Percentiles rank a stretch among this genome's conserved stretches.
phyloP scores from a whole-genome alignment of 306 rosid species.

The Adenanthera pavonina region DNA sequence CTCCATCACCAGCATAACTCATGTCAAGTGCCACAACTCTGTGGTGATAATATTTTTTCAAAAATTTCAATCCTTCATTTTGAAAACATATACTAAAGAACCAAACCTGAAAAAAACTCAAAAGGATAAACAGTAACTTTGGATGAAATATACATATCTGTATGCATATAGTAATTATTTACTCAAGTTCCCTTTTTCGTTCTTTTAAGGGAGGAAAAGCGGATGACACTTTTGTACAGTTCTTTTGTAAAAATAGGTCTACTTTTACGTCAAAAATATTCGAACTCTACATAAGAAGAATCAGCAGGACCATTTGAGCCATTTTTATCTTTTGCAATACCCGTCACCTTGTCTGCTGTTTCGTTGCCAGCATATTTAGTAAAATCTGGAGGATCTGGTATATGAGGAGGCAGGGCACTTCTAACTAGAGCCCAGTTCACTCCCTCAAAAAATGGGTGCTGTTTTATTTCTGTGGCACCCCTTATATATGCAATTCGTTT shows the following conservation, averaged over 20 bases:
- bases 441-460: constrained; percentile 91
- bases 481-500: constrained; percentile 83
- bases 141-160: constrained; percentile 44
- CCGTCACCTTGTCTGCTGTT: constrained; percentile 43
- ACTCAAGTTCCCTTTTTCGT: constrained; percentile 18
- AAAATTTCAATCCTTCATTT: not conserved
- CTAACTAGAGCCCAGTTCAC: constrained; percentile 94
- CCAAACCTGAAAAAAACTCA: not conserved
- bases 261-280: constrained; percentile 54
- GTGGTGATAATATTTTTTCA: not conserved
- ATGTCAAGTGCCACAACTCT: not conserved
- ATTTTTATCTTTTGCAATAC: constrained; percentile 30
- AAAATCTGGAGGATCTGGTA: constrained; percentile 75
- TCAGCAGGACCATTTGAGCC: constrained; percentile 6
- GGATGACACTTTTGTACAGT: constrained; percentile 41
- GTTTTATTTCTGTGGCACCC: constrained; percentile 89
- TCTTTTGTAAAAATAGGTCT: constrained; percentile 15
- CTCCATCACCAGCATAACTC: not conserved
- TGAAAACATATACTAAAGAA: constrained; percentile 12
- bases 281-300: constrained; percentile 54
- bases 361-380: constrained; percentile 66
- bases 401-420: constrained; percentile 79
- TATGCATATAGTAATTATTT: constrained; percentile 37
- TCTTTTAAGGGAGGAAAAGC: constrained; percentile 22
- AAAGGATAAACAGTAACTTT: constrained; percentile 7